Base-by-base conservation (phyloP, 129 eudicot species). In the Artemisia argyi region DNA sequence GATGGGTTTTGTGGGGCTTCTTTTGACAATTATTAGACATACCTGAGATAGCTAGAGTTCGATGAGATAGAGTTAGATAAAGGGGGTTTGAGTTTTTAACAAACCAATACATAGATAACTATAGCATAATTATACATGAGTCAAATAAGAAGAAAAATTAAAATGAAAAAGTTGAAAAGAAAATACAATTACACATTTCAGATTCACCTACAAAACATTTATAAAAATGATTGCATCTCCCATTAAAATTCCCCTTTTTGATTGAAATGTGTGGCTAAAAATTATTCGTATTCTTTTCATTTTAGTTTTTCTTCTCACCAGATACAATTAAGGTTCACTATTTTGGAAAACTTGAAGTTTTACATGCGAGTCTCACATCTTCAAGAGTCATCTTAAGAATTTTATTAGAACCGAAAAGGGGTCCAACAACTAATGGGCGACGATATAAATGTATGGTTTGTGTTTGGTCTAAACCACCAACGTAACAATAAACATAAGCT, bases 21-120 rank as follows among this genome's bases (percentile, higher is more conserved):
- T 61, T 32, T 18, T 13, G 47, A 60, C 48, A 13, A 12, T 65
- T 75, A 53, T 66, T 56, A 42, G 30, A 58, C 67, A 66, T 11
- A 46, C 55, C 14, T 24, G 32, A 59, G 47, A 59, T 10, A 28
- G 26, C 30, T 26, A 26, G 30, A 26, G 30, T 26, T 26, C 12
- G 52, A 7, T 48, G 30, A 26, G 30, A 49, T 49, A 49, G 14
- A 57, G 2, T 20, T 20, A 0, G 30, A 2, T 26, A 47, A 44
- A 26, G n/a, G 17, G 17, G 1, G 24, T 28, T 51, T 68, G 14
- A 52, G 30, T 28, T 42, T 39, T 64, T 39, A 64, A 32, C 13
- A 1, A 16, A 65, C 56, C 48, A 11, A 20, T 65, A 26, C 30
- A 46, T 3, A 0, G 0, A 10, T 15, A 61, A n/a, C 8, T 55